phyloP scores from a whole-genome alignment of 768 basidiomycete genomes.

The Pisolithus sp. region DNA sequence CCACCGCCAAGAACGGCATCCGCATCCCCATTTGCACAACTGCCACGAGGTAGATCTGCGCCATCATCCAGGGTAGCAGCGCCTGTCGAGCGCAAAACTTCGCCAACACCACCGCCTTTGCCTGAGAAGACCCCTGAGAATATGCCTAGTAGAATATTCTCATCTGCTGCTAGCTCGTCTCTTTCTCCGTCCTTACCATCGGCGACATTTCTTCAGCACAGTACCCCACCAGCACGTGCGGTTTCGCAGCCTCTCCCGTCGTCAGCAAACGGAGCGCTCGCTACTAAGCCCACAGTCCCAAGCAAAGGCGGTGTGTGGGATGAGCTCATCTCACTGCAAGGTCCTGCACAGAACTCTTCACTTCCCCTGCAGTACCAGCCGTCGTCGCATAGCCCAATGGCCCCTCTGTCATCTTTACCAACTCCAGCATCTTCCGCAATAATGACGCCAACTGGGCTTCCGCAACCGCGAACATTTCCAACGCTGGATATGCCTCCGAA shows the following conservation, averaged over 20 bases:
- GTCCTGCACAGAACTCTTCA: constrained; percentile 30
- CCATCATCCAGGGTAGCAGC: constrained; percentile 7
- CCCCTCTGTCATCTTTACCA: constrained; percentile 4
- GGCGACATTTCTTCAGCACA: constrained; percentile 9
- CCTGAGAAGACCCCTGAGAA: constrained; percentile 23
- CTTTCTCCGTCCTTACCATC: neutral
- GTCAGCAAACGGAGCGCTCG: constrained; percentile 10
- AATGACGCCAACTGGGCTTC: neutral
- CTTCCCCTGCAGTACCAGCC: constrained; percentile 41
- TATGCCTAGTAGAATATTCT: constrained; percentile 13
- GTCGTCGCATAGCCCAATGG: neutral
- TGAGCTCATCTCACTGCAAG: constrained; percentile 47
- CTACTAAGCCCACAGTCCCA: constrained; percentile 8
- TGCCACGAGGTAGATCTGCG: constrained; percentile 11
- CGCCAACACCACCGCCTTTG: constrained; percentile 22
- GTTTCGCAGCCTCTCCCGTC: constrained; percentile 32
- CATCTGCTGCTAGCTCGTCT: constrained; percentile 2
- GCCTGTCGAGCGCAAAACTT: constrained; percentile 10
- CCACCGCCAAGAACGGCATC: constrained; percentile 35
- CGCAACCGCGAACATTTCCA: neutral
- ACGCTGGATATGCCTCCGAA: constrained; percentile 4
- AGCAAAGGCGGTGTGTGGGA: constrained; percentile 47
- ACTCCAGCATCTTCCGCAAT: neutral
- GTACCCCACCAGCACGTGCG: constrained; percentile 21
- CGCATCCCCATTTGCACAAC: constrained; percentile 18